A percentile compares a stretch with the other conserved stretches of the same genome.
Conservation (phyloP, 345 rosid species). For the Microthlaspi erraticum region DNA sequence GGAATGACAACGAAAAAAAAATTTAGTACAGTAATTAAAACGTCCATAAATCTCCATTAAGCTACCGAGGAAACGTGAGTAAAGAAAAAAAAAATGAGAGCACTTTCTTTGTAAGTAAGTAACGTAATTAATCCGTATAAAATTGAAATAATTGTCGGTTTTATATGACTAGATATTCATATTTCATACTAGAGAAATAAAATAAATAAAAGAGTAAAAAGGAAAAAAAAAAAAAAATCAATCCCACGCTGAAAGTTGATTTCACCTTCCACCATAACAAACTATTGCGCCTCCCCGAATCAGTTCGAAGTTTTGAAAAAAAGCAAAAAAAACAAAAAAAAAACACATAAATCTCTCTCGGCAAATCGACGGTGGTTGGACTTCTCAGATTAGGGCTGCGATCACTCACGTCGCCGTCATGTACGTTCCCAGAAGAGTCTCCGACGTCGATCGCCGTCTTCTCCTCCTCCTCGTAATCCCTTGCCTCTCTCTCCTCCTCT, state of each 20-base stretch:
- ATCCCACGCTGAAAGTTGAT: slow-evolving; percentile 41
- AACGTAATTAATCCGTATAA: not conserved
- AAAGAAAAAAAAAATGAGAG: not conserved
- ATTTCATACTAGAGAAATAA: not conserved
- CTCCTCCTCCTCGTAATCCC: slow-evolving; percentile 44
- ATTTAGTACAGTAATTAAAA: not conserved
- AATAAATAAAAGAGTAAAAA: not conserved
- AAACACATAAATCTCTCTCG: slow-evolving; percentile 8
- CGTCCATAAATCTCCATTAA: not conserved
- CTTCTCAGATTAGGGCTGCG: slow-evolving; percentile 8
- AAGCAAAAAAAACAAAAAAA: too few relatives aligned
- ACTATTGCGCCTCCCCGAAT: slow-evolving; percentile 22
- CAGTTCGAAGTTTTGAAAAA: slow-evolving; percentile 7
- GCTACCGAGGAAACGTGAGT: not conserved
- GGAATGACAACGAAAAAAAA: not conserved
- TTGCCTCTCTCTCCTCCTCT: slow-evolving; percentile 42
- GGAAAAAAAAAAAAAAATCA: not conserved
- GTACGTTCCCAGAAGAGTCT: slow-evolving; percentile 41
- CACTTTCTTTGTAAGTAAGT: too few relatives aligned
- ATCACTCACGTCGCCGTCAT: slow-evolving; percentile 16
- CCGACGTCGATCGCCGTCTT: slow-evolving; percentile 58
- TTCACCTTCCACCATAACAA: slow-evolving; percentile 44
- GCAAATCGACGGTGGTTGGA: slow-evolving; percentile 1
- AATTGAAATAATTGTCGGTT: not conserved
- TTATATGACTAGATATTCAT: not conserved